Base-by-base conservation (phyloP, 1,284 basidiomycete species). In the Porogramme epimiltina region DNA sequence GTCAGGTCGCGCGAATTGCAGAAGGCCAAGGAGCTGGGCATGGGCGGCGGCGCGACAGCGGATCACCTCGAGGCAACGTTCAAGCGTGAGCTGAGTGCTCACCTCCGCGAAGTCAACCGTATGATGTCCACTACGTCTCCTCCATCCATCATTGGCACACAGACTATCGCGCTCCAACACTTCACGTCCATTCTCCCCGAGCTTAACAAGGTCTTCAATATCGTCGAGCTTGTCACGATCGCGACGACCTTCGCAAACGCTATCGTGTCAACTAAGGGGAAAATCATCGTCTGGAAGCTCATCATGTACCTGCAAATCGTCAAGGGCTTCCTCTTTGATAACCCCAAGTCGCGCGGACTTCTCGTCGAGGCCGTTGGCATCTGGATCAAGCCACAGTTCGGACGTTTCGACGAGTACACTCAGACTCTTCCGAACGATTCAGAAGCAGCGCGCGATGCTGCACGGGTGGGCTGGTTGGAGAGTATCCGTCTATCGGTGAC, bases 361-460 rank as follows among this genome's bases (percentile, higher is more conserved):
- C 78, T 99, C 19, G 87, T 97, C 5, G 95, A 97, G 51, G 87
- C 89, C 24, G 84, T 98, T 33, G 87, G 95, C 3, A 81, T 89
- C 20, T 98, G 95, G 94, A 88, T 98, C 61, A 96, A 95, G 65
- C 94, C 95, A 0, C 89, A 96, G 67, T 91, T 98, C 58, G 95
- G 95, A n/a, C 78, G 82, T 18, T 97, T 90, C 64, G 93, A 97
- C 58, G 91, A 93, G 66, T 89, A 84, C 65, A 69, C 79, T 38
- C 82, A 85, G 60, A 78, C 79, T 3, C 75, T 76, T 45, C 70
- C 79, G 0, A 83, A 79, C 49, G 91, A 93, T 56, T 73, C 81
- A 5, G 88, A 92, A 44, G 70, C 65, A 20, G 76, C 74, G 19
- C 80, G 82, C 48, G 91, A 96, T 67, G 76, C 80, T 4, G 87